Evolutionary conservation across 2,329 filamentous ascomycete species (phyloP).

Genomic region (Fusarium nisikadoi): DNA sequence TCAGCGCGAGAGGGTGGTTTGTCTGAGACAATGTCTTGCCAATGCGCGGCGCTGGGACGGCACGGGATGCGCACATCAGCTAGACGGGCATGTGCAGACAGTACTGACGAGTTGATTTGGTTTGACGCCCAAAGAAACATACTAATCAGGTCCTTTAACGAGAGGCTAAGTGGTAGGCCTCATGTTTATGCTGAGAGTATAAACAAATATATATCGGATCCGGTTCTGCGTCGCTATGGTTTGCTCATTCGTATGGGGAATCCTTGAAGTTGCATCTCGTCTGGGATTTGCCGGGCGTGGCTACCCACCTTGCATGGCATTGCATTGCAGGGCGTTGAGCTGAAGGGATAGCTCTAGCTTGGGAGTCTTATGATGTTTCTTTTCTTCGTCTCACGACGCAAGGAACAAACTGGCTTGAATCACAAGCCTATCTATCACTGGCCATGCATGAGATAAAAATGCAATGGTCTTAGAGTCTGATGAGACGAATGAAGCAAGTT

Average conservation of each 20-base stretch:
- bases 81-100: not conserved
- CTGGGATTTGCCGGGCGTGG: conserved; percentile 9
- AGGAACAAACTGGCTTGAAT: not conserved
- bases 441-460: not conserved
- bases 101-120: not conserved
- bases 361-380: not conserved
- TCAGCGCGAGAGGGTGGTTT: conserved; percentile 21
- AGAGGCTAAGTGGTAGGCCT: conserved; percentile 22
- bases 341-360: not conserved
- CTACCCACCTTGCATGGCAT: conserved; percentile 18
- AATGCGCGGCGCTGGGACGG: conserved; percentile 35
- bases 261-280: conserved; percentile 12
- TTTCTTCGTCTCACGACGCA: not conserved
- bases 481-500: not conserved
- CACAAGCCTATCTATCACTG: not conserved
- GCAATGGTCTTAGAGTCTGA: not conserved
- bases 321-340: conserved; percentile 8
- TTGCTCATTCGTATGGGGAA: conserved; percentile 11
- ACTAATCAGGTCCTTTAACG: not conserved
- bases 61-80: conserved; percentile 29
- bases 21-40: conserved; percentile 42
- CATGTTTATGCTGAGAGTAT: conserved; percentile 12
- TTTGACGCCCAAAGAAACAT: not conserved
- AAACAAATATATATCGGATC: conserved; percentile 3
- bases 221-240: conserved; percentile 8